Evolutionary conservation across 805 yeast species (phyloP).

Genomic region (Candida sanyiensis): DNA sequence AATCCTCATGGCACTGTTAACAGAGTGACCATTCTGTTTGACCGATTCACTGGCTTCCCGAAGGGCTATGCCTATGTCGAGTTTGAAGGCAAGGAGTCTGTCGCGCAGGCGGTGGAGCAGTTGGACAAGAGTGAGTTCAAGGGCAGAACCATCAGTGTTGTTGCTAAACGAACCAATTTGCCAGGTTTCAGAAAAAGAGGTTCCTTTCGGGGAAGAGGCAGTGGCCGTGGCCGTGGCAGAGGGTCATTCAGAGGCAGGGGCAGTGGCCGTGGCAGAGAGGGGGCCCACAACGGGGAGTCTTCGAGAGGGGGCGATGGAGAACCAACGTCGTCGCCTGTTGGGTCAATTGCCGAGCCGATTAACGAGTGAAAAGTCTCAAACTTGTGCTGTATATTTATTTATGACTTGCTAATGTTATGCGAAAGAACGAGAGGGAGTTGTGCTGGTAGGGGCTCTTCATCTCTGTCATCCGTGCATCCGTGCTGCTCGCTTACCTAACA

Average conservation of each 20-base stretch:
- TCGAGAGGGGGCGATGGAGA: neutral
- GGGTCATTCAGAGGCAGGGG: slow-evolving; percentile 17
- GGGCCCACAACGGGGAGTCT: neutral
- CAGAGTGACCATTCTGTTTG: slow-evolving; percentile 47
- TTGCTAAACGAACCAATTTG: slow-evolving; percentile 48
- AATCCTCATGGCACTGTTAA: slow-evolving; percentile 39
- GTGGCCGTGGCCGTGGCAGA: slow-evolving; percentile 22
- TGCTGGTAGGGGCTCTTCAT: neutral
- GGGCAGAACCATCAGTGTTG: slow-evolving; percentile 43
- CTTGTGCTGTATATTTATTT: too few relatives aligned
- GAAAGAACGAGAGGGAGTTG: slow-evolving; percentile 4
- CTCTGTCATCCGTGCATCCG: too few relatives aligned
- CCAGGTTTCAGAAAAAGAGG: slow-evolving; percentile 37
- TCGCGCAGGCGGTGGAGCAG: slow-evolving; percentile 39
- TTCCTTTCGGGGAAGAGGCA: slow-evolving; percentile 20
- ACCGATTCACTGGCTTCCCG: slow-evolving; percentile 39
- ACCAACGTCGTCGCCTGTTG: too few relatives aligned
- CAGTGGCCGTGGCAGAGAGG: neutral
- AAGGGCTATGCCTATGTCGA: slow-evolving; percentile 64
- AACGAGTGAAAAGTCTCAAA: too few relatives aligned
- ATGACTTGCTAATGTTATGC: slow-evolving; percentile 1
- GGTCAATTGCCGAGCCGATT: too few relatives aligned
- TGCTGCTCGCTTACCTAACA: too few relatives aligned
- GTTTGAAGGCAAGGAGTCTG: slow-evolving; percentile 40
- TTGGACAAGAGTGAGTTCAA: slow-evolving; percentile 39